phyloP scores from a whole-genome alignment of 441 rosid species.

The Omphalea diandra region DNA sequence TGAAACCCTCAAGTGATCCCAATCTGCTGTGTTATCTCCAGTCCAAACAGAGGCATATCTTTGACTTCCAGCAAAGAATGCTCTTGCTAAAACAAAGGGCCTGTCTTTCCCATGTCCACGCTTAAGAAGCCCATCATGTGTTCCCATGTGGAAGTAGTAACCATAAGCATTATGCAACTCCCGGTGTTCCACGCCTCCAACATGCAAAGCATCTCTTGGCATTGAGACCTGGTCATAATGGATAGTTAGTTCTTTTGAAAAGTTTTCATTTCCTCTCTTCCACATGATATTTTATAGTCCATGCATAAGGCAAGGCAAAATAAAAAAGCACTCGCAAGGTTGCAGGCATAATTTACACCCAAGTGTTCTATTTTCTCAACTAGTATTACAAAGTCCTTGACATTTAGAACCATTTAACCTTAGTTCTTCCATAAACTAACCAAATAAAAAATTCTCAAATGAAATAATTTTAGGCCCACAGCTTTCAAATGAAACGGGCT shows the following conservation, averaged over 20 bases:
- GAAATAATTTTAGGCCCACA: not conserved
- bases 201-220: conserved; percentile 97
- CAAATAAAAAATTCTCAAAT: not conserved
- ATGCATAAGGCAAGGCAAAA: not conserved
- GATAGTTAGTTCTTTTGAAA: conserved; percentile 22
- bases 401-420: not conserved
- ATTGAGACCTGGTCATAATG: conserved; percentile 61
- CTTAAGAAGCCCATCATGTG: conserved; percentile 86
- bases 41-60: conserved; percentile 98
- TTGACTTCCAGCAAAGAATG: conserved; percentile 95
- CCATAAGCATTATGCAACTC: conserved; percentile 97
- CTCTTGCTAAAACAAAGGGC: conserved; percentile 98
- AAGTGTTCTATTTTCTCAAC: not conserved
- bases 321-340: not conserved
- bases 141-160: conserved; percentile 96
- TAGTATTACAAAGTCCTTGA: not conserved
- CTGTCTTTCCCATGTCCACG: conserved; percentile 89
- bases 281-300: not conserved
- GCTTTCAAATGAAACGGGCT: not conserved
- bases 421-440: not conserved
- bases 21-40: conserved; percentile 94
- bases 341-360: not conserved
- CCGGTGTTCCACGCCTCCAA: conserved; percentile 83
- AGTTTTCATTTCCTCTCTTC: not conserved
- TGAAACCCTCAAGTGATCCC: conserved; percentile 97